A percentile compares a stretch with the other conserved stretches of the same genome.
Conservation (phyloP, 2,329 filamentous ascomycete genomes). For the Fusarium sp. region DNA sequence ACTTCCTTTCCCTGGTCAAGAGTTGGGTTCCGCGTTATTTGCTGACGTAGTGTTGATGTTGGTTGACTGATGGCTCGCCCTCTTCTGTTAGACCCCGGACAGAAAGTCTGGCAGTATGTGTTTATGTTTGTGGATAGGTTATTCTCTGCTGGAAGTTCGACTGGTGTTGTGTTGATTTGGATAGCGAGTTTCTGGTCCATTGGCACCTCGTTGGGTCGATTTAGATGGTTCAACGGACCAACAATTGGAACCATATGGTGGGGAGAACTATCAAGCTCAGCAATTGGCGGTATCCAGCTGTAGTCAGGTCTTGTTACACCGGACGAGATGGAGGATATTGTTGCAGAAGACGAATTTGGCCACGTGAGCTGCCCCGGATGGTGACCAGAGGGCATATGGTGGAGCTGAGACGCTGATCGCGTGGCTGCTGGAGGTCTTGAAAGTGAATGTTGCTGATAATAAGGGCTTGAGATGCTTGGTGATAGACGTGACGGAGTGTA, state of each 20-base stretch:
- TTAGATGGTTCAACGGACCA: not conserved
- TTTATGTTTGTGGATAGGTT: not conserved
- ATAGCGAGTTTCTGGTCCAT: not conserved
- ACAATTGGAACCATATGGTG: constrained; percentile 11
- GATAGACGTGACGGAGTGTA: constrained; percentile 2
- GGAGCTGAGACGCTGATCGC: not conserved
- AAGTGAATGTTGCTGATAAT: not conserved
- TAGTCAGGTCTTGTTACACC: not conserved
- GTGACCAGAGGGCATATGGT: not conserved
- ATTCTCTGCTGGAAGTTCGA: constrained; percentile 15
- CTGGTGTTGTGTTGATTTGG: constrained; percentile 16
- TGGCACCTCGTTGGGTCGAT: not conserved
- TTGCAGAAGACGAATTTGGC: constrained; percentile 21
- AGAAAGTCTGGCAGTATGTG: not conserved
- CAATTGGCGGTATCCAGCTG: not conserved
- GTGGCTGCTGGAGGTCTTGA: not conserved
- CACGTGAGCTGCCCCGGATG: constrained; percentile 13
- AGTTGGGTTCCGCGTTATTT: not conserved
- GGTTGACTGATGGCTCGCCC: not conserved
- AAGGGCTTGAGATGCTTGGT: not conserved
- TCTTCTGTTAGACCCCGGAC: not conserved
- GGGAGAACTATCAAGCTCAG: constrained; percentile 20
- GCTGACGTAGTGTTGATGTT: not conserved
- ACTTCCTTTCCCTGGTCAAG: not conserved
- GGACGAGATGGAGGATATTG: not conserved